Percentiles rank a stretch among this genome's conserved stretches.
phyloP scores from a whole-genome alignment of 2,329 filamentous ascomycete species.

The Daldinia sp. region DNA sequence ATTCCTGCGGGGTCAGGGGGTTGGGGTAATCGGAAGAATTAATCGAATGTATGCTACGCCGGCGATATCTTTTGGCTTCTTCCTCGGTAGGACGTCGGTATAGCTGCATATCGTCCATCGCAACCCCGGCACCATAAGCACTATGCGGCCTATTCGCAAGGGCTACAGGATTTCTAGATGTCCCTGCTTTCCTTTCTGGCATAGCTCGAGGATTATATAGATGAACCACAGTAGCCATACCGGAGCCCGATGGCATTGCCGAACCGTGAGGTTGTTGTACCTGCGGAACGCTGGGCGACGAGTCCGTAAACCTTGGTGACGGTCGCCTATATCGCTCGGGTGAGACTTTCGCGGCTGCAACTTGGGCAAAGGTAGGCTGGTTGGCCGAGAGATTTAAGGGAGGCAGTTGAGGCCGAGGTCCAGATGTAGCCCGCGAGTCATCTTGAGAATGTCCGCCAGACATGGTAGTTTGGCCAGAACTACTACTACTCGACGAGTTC shows the following conservation, averaged over 20 bases:
- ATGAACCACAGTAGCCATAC: constrained; percentile 67
- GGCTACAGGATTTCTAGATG: constrained; percentile 51
- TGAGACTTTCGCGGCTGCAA: constrained; percentile 73
- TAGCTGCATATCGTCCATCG: constrained; percentile 77
- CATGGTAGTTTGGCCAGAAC: constrained; percentile 40
- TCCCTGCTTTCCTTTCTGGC: constrained; percentile 53
- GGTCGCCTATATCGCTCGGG: constrained; percentile 86
- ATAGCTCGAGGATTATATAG: constrained; percentile 62
- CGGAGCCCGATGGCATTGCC: constrained; percentile 62
- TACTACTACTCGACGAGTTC: constrained; percentile 19
- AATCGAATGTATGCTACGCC: constrained; percentile 82
- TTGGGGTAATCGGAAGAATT: constrained; percentile 61
- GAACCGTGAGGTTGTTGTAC: constrained; percentile 53
- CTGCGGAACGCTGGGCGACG: constrained; percentile 50
- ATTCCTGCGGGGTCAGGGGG: constrained; percentile 55
- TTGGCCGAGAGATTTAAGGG: constrained; percentile 54
- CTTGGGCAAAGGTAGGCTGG: constrained; percentile 67
- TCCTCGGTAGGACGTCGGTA: constrained; percentile 70
- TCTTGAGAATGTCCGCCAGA: constrained; percentile 62
- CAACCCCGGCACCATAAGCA: constrained; percentile 63
- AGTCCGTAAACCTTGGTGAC: constrained; percentile 68
- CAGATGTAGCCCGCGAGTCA: constrained; percentile 60
- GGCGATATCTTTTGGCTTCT: constrained; percentile 79
- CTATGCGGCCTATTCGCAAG: constrained; percentile 64
- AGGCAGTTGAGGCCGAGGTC: constrained; percentile 59